Percentiles rank a stretch among this genome's conserved stretches.
Evolutionary conservation across 345 rosid genomes (phyloP).

Genomic region (Raphanus raphanistrum): DNA sequence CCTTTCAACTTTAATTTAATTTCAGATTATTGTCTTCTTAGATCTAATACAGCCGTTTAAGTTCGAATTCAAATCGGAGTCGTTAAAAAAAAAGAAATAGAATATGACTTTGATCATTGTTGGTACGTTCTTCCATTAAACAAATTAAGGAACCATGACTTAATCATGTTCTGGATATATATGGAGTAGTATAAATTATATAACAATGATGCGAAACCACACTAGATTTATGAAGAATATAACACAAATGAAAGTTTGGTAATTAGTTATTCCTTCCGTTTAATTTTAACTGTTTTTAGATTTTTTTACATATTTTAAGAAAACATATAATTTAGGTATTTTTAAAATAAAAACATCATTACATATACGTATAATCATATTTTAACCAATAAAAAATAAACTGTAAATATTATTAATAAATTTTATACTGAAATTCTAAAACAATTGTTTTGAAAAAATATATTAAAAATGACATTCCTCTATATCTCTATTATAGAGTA

Average conservation of each 20-base stretch:
- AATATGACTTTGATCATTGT: constrained; percentile 31
- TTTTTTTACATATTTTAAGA: too few relatives aligned
- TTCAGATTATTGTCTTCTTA: constrained; percentile 26
- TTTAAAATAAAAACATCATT: too few relatives aligned
- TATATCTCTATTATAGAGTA: too few relatives aligned
- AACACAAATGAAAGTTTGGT: background rate
- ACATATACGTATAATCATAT: too few relatives aligned
- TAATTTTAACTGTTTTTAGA: too few relatives aligned
- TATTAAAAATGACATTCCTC: too few relatives aligned
- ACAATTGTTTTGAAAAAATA: too few relatives aligned
- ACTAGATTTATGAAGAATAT: constrained; percentile 1
- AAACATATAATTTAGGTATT: too few relatives aligned
- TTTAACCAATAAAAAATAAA: too few relatives aligned
- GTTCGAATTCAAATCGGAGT: constrained; percentile 32
- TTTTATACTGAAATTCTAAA: too few relatives aligned
- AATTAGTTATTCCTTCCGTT: too few relatives aligned
- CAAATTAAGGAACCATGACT: constrained; percentile 22
- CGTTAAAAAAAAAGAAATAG: constrained; percentile 7
- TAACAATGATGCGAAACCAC: background rate
- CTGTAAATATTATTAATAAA: too few relatives aligned
- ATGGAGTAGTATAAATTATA: background rate
- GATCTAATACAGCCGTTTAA: constrained; percentile 41
- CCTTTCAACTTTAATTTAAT: constrained; percentile 35
- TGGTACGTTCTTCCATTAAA: constrained; percentile 12
- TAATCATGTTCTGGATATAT: constrained; percentile 29